Percentiles rank a stretch among this genome's conserved stretches.
phyloP scores from a whole-genome alignment of 768 basidiomycete genomes.

The Lentinus brumalis region DNA sequence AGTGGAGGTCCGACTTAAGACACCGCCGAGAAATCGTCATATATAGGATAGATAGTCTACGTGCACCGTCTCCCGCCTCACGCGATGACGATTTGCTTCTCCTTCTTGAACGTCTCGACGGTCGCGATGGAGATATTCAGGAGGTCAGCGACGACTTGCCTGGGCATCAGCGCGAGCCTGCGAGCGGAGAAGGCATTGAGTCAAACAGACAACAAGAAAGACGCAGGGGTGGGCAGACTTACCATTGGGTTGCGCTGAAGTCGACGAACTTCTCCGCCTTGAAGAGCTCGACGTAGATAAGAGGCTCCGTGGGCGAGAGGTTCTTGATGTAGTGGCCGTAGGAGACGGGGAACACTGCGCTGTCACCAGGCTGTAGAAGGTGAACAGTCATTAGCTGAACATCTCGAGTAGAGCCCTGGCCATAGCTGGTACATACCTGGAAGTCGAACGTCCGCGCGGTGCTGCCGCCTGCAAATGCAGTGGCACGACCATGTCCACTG shows the following conservation, averaged over 20 bases:
- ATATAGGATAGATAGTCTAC: not conserved
- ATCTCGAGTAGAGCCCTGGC: not conserved
- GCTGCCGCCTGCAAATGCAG: conserved; percentile 27
- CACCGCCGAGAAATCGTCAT: no score
- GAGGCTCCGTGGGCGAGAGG: conserved; percentile 29
- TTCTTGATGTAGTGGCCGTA: conserved; percentile 31
- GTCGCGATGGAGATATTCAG: conserved; percentile 22
- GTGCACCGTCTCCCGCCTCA: not conserved
- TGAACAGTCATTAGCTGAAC: not conserved
- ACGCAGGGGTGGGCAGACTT: not conserved
- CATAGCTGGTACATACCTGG: conserved; percentile 14
- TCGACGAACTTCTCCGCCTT: conserved; percentile 27
- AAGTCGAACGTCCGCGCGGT: conserved; percentile 29
- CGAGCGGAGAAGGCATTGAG: not conserved
- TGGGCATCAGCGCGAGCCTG: conserved; percentile 28
- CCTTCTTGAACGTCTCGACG: conserved; percentile 21
- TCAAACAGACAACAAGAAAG: not conserved
- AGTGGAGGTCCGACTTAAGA: no score
- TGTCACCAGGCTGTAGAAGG: conserved; percentile 20
- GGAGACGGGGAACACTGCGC: conserved; percentile 25
- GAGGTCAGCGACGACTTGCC: conserved; percentile 28
- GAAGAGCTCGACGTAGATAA: conserved; percentile 31
- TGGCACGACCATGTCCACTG: conserved; percentile 26
- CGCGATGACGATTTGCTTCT: conserved; percentile 26
- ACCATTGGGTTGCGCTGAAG: conserved; percentile 30